Evolutionary conservation across 169 alveolate genomes (phyloP), one percentile per base, ranked within the genome.

Genomic region (Plasmodium vivax): DNA sequence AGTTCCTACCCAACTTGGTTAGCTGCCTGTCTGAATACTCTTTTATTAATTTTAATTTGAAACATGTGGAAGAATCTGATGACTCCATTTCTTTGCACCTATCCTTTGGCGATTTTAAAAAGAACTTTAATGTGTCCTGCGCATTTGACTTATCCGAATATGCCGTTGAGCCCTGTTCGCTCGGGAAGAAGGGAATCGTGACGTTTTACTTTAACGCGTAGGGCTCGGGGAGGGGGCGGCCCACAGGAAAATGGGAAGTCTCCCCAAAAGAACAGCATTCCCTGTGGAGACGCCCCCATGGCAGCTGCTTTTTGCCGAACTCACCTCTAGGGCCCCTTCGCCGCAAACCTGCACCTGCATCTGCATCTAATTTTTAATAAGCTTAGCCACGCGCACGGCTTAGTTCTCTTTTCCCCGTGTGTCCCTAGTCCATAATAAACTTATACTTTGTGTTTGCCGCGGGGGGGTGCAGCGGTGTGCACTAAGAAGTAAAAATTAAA

Each of bases 11-110:
- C 79, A 79, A 83, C 79, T 56, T 88, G 14, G 94, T 88, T 7
- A 88, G 79, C 73, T 88, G 94, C 8, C 41, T 88, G 45, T 88
- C 94, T 30, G 83, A 80, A 79, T 38, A 79, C 19, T 14, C 87
- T 36, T 88, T 47, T 79, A 88, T 88, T 56, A 88, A 56, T 58
- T 88, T 79, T 79, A 88, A 43, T 56, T 56, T 88, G 14, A 88
- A 77, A 79, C 80, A 80, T 88, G 72, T 79, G 1, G 83, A 88
- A 88, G 94, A 88, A 79, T 2, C 47, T 9, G 94, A 88, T 23
- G 88, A 77, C 34, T 19, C 79, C 16, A 79, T 79, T 27, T 54
- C 74, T 19, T 30, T 88, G 32, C 85, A 88, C 27, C 43, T 88
- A 7, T 56, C 77, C 19, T 88, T 88, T 79, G 88, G 90, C 0